Base-by-base conservation (phyloP, 768 basidiomycete species). In the Rhodosporidiobolus sp. region DNA sequence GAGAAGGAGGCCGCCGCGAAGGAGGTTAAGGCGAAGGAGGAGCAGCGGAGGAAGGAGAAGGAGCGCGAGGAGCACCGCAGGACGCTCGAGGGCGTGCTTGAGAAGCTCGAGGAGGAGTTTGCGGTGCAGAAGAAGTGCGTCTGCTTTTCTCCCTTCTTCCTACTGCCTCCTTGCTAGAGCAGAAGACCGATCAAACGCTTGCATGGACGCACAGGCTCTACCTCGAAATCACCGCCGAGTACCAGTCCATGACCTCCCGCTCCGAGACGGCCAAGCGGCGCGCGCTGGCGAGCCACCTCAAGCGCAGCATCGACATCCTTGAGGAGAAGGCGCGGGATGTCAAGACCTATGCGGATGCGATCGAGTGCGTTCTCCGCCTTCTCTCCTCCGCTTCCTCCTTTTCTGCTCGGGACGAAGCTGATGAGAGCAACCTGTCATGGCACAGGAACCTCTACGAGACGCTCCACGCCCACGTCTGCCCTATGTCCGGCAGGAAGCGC, bases 51-150 rank as follows among this genome's bases (percentile, higher is more conserved):
- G 53, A 28, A 5, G 54, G 62, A 45, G 69, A 63, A 46, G 59
- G 67, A 43, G 68, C 61, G 38, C 30, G 57, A 60, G 64, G 60
- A 38, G 50, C 68, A 62, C 59, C 38, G 50, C 30, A 43, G 30
- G 30, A 66, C 65, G 55, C 69, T 71, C 53, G 84, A 83, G 60
- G 76, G 91, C 12, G 92, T 96, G 19, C 83, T 97, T 43, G 80
- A 89, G 70, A 92, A 95, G 81, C 84, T 99, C 14, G 95, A 98
- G 79, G 93, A 93, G 72, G 95, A 99, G 79, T 98, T 97, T 78
- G 87, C 87, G 48, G 92, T 93, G 82, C 95, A 94, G 81, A 96
- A 92, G 82, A 88, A 89, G 96, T 97, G 75, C 38, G 88, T 83
- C 32, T 28, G 28, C 46, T 50, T 22, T 6, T 26, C 14, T 38